Evolutionary conservation across 1,284 basidiomycete genomes (phyloP).

Genomic region (Cryptococcus wingfieldii): DNA sequence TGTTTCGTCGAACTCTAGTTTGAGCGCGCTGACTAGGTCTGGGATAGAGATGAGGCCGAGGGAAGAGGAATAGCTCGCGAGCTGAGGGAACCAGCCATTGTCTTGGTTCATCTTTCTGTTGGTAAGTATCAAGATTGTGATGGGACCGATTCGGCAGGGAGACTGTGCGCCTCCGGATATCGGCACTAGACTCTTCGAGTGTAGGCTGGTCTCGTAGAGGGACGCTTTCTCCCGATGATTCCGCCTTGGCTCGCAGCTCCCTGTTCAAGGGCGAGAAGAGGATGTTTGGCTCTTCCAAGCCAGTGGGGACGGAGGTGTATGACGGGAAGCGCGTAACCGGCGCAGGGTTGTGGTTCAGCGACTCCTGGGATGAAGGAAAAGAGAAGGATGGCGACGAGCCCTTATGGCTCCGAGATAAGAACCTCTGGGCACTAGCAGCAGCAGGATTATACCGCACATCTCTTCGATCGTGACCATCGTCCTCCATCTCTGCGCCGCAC

Average conservation of each 20-base stretch:
- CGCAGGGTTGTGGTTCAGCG: not conserved
- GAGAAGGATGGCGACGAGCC: not conserved
- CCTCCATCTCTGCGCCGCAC: conserved; percentile 1
- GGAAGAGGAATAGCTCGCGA: conserved; percentile 40
- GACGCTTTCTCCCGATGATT: not conserved
- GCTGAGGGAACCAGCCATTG: conserved; percentile 29
- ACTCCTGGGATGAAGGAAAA: not conserved
- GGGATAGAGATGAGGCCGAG: conserved; percentile 30
- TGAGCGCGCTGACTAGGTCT: not conserved
- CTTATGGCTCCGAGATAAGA: not conserved
- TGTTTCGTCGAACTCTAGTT: not conserved
- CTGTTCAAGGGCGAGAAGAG: conserved; percentile 40
- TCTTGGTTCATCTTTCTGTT: conserved; percentile 9
- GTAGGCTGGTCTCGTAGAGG: not conserved
- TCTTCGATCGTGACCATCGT: not conserved
- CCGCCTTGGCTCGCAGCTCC: conserved; percentile 15
- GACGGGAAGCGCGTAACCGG: conserved; percentile 17
- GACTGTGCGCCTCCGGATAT: conserved; percentile 14
- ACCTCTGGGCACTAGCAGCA: not conserved
- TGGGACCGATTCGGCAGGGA: conserved; percentile 9
- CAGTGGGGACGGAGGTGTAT: conserved; percentile 36
- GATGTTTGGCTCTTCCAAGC: conserved; percentile 33
- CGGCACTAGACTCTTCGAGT: not conserved
- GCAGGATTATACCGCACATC: not conserved
- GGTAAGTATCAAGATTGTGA: conserved; percentile 3